These are phyloP conservation scores for Malania oleifera DNA, from an alignment of 164 flowering plant genomes.

Conservation along the genomic window DNA sequence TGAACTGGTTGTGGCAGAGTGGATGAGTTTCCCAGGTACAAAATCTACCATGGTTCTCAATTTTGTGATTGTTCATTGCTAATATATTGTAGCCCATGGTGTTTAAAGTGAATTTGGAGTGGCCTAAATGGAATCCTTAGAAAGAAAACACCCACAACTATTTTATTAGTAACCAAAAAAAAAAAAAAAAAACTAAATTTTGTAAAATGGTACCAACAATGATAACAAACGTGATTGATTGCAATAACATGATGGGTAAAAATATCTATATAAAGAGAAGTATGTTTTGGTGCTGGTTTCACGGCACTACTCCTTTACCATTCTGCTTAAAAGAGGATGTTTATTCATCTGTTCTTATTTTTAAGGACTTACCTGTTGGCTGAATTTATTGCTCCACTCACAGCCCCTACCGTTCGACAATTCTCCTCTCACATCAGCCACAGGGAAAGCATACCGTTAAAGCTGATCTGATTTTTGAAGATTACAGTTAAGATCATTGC, in stretches of 20 bases:
- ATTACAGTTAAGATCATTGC: conserved; percentile 47
- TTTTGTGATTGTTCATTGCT: background rate
- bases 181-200: background rate
- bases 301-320: background rate
- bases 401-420: conserved; percentile 77
- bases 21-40: conserved; percentile 84
- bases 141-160: background rate
- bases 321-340: background rate
- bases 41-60: background rate
- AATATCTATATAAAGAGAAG: no score
- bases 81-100: background rate
- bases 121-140: background rate
- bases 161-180: no score
- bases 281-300: no score
- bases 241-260: no score
- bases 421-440: conserved; percentile 46
- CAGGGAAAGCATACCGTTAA: conserved; percentile 70
- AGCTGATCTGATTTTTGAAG: conserved; percentile 81
- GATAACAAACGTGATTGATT: background rate
- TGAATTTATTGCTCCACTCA: conserved; percentile 4
- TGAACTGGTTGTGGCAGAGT: conserved; percentile 46
- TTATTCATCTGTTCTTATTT: background rate
- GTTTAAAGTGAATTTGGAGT: background rate
- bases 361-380: background rate
- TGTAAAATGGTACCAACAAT: no score